A percentile compares a stretch with the other conserved stretches of the same genome.
Evolutionary conservation across 345 rosid genomes (phyloP).

Genomic region (Citrus hindsii): DNA sequence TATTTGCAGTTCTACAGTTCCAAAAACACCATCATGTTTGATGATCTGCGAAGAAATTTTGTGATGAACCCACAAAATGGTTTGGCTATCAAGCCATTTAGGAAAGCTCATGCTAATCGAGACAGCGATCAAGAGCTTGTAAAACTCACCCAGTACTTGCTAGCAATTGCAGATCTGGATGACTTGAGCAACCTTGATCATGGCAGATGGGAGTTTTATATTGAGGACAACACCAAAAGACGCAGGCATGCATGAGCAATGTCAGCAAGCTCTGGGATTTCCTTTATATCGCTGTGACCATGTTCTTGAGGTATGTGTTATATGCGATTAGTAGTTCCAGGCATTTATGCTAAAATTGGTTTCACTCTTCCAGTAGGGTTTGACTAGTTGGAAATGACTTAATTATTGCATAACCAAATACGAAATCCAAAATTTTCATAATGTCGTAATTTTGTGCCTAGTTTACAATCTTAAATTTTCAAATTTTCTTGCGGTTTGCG

Average conservation of each 20-base stretch:
- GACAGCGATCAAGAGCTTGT: conserved; percentile 84
- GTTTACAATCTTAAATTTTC: background rate
- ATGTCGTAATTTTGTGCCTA: background rate
- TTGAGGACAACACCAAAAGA: conserved; percentile 61
- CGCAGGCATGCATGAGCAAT: conserved; percentile 54
- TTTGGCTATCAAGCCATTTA: conserved; percentile 72
- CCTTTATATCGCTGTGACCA: conserved; percentile 3
- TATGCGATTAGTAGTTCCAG: background rate
- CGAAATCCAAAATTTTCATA: background rate
- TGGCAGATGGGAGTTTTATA: conserved; percentile 62
- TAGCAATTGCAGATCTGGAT: conserved; percentile 79
- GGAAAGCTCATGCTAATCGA: conserved; percentile 84
- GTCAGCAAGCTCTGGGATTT: conserved; percentile 10
- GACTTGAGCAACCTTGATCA: conserved; percentile 78
- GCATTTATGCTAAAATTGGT: background rate
- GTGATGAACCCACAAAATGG: conserved; percentile 98
- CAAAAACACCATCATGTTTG: conserved; percentile 95
- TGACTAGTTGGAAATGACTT: background rate
- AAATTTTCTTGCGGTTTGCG: background rate
- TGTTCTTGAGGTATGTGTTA: conserved; percentile 21
- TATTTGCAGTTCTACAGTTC: conserved; percentile 68
- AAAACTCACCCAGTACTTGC: conserved; percentile 80
- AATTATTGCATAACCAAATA: background rate
- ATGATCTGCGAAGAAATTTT: conserved; percentile 79
- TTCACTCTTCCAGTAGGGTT: background rate